Base-by-base conservation (phyloP, 106 monocot genomes). In the Narthecium ossifragum region DNA sequence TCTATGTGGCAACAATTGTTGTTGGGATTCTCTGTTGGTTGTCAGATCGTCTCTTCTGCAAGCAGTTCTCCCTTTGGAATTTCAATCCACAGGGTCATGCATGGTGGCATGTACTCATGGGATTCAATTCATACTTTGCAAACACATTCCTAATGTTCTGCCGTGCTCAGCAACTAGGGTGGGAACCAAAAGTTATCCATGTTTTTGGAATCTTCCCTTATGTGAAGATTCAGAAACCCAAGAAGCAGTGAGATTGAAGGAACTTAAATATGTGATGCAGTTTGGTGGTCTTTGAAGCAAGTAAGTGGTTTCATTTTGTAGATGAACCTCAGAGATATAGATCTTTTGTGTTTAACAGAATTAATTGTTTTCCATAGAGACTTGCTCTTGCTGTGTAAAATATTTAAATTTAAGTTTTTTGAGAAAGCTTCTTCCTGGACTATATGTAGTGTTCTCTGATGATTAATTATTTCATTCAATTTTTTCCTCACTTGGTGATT, bases 21-120 rank as follows among this genome's bases (percentile, higher is more conserved):
- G 61, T 86, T 2, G 91, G 79, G 8, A 66, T 63, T 26, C 66
- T 80, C 7, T 86, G 76, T 53, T 91, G 86, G 86, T 57, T 82
- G 55, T 64, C 53, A 2, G 91, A 91, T 34, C 73, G 76, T 8
- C 22, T 79, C 5, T 73, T 77, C 53, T 91, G 91, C 46, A 64
- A 77, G 48, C 72, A 71, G 53, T 25, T 91, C 0, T 61, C 71
- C 8, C 26, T 34, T 15, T 91, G 82, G 86, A 64, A 71, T 31
- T 31, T 86, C 25, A 91, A 91, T 56, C 91, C 91, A 2, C 91
- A 91, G 66, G 91, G 85, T 27, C 90, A 90, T 61, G 90, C 82
- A 18, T 82, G 64, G 82, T 90, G 90, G 90, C 90, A 90, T 50
- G 70, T 90, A 2, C 73, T 85, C 8, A 82, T 90, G 90, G 90